These are phyloP conservation scores for Emericellopsis atlantica DNA, from an alignment of 2,329 filamentous ascomycete species.

Conservation along the genomic window DNA sequence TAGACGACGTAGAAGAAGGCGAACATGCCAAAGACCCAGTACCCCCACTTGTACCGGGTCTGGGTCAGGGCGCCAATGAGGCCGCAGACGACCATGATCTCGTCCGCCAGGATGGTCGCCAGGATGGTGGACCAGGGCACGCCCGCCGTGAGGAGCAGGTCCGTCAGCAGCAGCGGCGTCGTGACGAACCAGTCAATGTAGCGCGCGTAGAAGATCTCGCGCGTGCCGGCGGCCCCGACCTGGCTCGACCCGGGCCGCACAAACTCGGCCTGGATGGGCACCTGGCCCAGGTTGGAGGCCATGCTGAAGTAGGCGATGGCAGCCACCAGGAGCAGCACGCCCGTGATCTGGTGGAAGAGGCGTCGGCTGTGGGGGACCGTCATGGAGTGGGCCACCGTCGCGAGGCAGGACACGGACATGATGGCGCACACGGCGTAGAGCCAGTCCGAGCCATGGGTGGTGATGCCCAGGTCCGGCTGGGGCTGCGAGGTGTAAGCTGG, in stretches of 20 bases:
- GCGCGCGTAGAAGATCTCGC: constrained; percentile 43
- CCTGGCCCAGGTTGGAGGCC: constrained; percentile 36
- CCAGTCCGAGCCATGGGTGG: constrained; percentile 45
- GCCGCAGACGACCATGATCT: constrained; percentile 32
- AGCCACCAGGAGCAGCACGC: constrained; percentile 32
- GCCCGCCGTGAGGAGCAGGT: constrained; percentile 47
- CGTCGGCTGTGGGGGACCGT: constrained; percentile 40
- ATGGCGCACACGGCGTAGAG: constrained; percentile 49
- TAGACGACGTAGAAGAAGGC: constrained; percentile 31
- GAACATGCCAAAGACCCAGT: constrained; percentile 35
- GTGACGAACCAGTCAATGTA: constrained; percentile 46
- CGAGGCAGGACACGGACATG: constrained; percentile 41
- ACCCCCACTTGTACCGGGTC: constrained; percentile 44
- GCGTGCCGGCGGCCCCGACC: constrained; percentile 33
- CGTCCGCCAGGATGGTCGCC: constrained; percentile 31
- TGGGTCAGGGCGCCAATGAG: constrained; percentile 31
- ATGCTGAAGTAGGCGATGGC: constrained; percentile 37
- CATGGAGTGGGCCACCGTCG: constrained; percentile 36
- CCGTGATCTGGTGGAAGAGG: constrained; percentile 43
- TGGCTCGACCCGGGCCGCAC: constrained; percentile 16
- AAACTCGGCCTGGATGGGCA: constrained; percentile 39
- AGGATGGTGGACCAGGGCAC: constrained; percentile 39
- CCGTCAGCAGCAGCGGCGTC: constrained; percentile 49
- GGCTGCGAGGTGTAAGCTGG: too few species aligned
- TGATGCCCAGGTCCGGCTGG: constrained; percentile 44